Percentiles rank a stretch among this genome's conserved stretches.
These are phyloP conservation scores for Globisporangium parvum DNA, from an alignment of 352 stramenopile genomes.

Conservation along the genomic window DNA sequence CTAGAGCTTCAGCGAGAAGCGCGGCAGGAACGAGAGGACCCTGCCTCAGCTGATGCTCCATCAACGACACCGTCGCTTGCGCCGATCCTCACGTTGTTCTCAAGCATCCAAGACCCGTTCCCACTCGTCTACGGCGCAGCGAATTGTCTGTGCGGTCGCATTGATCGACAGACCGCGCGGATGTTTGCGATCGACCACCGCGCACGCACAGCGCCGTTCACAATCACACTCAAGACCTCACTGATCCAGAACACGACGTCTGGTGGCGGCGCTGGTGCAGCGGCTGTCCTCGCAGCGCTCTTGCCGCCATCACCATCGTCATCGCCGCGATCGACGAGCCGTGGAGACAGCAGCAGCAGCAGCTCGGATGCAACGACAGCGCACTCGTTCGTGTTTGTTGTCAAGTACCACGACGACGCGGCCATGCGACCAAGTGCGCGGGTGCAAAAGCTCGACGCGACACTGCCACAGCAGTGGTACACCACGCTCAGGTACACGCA, in stretches of 20 bases:
- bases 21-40: background rate
- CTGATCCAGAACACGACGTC: slow-evolving; percentile 34
- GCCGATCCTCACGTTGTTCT: slow-evolving; percentile 35
- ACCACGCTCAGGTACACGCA: slow-evolving; percentile 22
- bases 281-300: slow-evolving; percentile 14
- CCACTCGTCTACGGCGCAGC: slow-evolving; percentile 17
- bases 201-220: slow-evolving; percentile 15
- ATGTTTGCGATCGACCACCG: slow-evolving; percentile 35
- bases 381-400: slow-evolving; percentile 46
- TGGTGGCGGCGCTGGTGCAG: slow-evolving; percentile 26
- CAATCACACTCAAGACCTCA: slow-evolving; percentile 32
- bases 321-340: too few species aligned
- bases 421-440: slow-evolving; percentile 2
- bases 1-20: slow-evolving; percentile 11
- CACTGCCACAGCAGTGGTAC: slow-evolving; percentile 43
- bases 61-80: background rate
- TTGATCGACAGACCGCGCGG: slow-evolving; percentile 34
- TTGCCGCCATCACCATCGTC: slow-evolving; percentile 5
- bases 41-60: background rate
- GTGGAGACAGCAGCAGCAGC: slow-evolving; percentile 10
- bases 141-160: slow-evolving; percentile 22
- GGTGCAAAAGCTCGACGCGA: slow-evolving; percentile 13
- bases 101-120: slow-evolving; percentile 29
- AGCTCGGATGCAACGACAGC: slow-evolving; percentile 6
- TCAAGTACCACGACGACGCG: slow-evolving; percentile 13